phyloP scores from a whole-genome alignment of 257 asterid genomes.

The Primulina tabacum region DNA sequence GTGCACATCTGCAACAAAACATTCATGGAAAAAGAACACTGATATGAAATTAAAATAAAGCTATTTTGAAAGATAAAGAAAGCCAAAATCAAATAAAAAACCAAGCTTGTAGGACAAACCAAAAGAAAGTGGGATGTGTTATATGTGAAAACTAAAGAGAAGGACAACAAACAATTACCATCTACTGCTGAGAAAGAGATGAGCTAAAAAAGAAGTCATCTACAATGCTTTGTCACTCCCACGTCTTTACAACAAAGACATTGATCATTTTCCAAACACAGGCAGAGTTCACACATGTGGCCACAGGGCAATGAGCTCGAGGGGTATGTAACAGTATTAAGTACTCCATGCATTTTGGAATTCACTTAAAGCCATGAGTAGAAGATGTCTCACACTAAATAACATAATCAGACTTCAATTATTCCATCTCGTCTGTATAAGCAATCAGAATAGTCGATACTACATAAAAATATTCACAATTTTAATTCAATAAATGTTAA shows the following conservation, averaged over 20 bases:
- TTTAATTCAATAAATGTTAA: no score
- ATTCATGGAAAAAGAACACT: neutral
- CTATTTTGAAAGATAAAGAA: constrained; percentile 1
- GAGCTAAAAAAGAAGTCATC: neutral
- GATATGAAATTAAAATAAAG: neutral
- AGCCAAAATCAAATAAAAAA: neutral
- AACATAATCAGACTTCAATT: neutral
- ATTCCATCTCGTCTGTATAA: neutral
- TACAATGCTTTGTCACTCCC: neutral
- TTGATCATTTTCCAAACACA: neutral
- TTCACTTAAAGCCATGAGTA: no score
- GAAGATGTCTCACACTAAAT: neutral
- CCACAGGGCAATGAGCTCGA: neutral
- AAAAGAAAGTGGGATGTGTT: neutral
- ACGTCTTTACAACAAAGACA: neutral
- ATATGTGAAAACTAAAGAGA: no score
- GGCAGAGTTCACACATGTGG: neutral
- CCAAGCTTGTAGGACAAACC: neutral
- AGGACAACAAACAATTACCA: neutral
- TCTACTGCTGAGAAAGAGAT: neutral
- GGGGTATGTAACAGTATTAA: neutral
- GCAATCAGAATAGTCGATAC: neutral
- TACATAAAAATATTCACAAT: no score
- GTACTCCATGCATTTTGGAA: no score
- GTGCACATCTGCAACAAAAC: constrained; percentile 55